Evolutionary conservation across 306 rosid species (phyloP), one percentile per base, ranked within the genome.

Genomic region (Astragalus membranaceus): DNA sequence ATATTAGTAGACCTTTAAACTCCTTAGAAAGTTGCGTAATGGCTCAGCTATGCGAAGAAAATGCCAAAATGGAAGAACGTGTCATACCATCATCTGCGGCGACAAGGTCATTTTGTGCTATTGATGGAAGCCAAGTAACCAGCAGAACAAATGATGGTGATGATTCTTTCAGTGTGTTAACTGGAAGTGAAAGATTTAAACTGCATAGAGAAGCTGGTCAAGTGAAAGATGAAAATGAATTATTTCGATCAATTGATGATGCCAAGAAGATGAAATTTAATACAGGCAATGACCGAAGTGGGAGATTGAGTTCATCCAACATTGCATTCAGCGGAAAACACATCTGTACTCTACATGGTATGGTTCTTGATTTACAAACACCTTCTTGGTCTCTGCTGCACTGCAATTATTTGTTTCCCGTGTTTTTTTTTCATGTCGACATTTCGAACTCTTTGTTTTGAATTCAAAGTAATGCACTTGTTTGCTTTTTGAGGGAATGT

Each of bases 1-100:
- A 69, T 69, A 63, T 32, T 43, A 32, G 69, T 72, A 80, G 75
- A 64, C 88, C 94, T 4, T 37, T 66, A 51, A 87, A 62, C 79
- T 89, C 98, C 17, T 77, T 92, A 47, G 92, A 89, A 66, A 82
- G 96, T 84, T 89, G 98, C 74, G 84, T 92, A 8, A 60, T 87
- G 90, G 89, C 96, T 80, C 92, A 91, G 65, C 83, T 86, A 10
- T 86, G 75, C 85, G 83, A 69, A 55, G 84, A 82, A 46, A 85
- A 58, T 48, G 66, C 76, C 35, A 77, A 88, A 76, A 60, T 79
- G 84, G n/a, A 82, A 84, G 68, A 85, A 43, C 56, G 30, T 13
- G 57, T 63, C 59, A 75, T 82, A 29, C 78, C 78, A 7, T 81
- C 80, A 8, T 67, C 88, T 5, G 35, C 72, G 67, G 53, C 84